Conservation (phyloP, 2,329 filamentous ascomycete species). For the Hansfordia pulvinata region DNA sequence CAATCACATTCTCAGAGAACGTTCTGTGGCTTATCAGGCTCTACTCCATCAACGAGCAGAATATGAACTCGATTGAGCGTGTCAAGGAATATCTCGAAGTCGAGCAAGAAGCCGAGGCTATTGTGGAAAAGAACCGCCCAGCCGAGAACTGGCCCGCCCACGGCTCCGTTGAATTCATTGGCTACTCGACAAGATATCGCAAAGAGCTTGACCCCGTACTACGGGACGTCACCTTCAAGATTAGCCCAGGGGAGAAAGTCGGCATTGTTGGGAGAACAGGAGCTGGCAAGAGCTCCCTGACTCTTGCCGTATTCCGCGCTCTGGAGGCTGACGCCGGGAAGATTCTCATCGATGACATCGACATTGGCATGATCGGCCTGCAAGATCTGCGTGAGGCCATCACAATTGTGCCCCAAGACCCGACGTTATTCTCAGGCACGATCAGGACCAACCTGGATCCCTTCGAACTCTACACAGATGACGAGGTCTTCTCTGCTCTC, state of each 20-base stretch:
- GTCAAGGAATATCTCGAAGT: conserved; percentile 96
- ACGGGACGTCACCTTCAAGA: conserved; percentile 72
- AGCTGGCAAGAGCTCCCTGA: conserved; percentile 90
- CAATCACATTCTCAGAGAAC: conserved; percentile 93
- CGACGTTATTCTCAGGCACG: conserved; percentile 84
- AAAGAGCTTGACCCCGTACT: conserved; percentile 79
- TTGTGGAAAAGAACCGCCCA: conserved; percentile 69
- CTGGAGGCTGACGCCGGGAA: conserved; percentile 82
- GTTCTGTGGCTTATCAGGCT: conserved; percentile 91
- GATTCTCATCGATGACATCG: conserved; percentile 83
- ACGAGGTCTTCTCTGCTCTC: conserved; percentile 77
- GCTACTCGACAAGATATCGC: conserved; percentile 83
- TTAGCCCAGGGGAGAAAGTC: conserved; percentile 78
- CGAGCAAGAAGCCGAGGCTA: conserved; percentile 74
- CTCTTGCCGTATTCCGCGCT: conserved; percentile 83
- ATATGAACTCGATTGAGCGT: conserved; percentile 98
- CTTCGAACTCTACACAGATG: conserved; percentile 77
- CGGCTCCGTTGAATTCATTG: conserved; percentile 75
- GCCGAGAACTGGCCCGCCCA: conserved; percentile 70
- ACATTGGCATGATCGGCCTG: conserved; percentile 82
- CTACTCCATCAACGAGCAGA: conserved; percentile 93
- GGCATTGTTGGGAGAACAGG: conserved; percentile 93
- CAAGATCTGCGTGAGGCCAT: conserved; percentile 86
- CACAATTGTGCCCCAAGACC: conserved; percentile 96
- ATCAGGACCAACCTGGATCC: conserved; percentile 89